These are phyloP conservation scores for Chrysoporthe puriensis DNA, from an alignment of 2,329 filamentous ascomycete genomes.

Conservation along the genomic window DNA sequence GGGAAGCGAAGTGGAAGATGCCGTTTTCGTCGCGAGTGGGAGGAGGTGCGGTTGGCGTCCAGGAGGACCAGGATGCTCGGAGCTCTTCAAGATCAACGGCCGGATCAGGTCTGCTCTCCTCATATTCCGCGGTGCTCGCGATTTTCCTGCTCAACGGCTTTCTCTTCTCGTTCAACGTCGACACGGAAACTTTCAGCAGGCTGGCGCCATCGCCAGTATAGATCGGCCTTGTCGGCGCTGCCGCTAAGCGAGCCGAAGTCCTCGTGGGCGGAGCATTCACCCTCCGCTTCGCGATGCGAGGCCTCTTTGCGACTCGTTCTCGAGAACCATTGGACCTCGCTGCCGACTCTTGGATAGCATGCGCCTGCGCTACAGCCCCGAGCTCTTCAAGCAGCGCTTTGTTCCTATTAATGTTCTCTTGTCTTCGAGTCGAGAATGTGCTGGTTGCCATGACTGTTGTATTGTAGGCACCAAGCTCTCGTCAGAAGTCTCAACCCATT, in stretches of 20 bases:
- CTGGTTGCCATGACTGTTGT: slow-evolving; percentile 27
- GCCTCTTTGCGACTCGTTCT: slow-evolving; percentile 6
- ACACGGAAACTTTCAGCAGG: neutral
- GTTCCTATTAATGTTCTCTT: slow-evolving; percentile 54
- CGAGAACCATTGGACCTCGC: neutral
- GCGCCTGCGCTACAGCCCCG: slow-evolving; percentile 42
- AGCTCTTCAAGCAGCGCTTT: slow-evolving; percentile 51
- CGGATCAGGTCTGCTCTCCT: neutral
- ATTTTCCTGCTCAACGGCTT: neutral
- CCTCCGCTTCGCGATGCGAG: slow-evolving; percentile 11
- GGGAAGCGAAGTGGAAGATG: slow-evolving; percentile 49
- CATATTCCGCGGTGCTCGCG: neutral
- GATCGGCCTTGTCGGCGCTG: slow-evolving; percentile 37
- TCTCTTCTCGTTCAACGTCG: neutral
- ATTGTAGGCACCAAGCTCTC: neutral
- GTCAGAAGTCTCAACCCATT: neutral
- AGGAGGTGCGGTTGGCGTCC: slow-evolving; percentile 43
- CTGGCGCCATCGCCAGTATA: slow-evolving; percentile 42
- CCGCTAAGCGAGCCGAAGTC: slow-evolving; percentile 52
- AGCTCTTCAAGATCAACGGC: slow-evolving; percentile 31
- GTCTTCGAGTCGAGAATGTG: slow-evolving; percentile 49
- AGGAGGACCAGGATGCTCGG: slow-evolving; percentile 46
- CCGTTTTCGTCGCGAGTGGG: slow-evolving; percentile 47
- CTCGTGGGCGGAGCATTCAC: slow-evolving; percentile 41
- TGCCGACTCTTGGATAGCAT: slow-evolving; percentile 32